Base-by-base conservation (phyloP, 768 basidiomycete genomes). In the Dioszegia crocea region DNA sequence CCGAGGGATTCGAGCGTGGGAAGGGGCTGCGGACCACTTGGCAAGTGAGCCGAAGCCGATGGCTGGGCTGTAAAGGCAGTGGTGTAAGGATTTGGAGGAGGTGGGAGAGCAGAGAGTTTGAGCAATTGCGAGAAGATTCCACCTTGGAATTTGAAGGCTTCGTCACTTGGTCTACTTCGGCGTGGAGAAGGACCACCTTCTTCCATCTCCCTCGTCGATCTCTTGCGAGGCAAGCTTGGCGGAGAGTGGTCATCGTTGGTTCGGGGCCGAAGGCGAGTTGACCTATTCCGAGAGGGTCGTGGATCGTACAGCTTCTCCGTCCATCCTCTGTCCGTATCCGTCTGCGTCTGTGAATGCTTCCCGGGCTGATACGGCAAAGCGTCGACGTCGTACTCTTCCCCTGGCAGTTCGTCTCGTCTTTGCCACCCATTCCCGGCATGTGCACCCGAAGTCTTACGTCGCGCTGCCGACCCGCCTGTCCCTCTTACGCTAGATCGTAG, bases 111-210 rank as follows among this genome's bases (percentile, higher is more conserved):
- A 8, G 51, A 53, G 19, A 71, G 40, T n/a, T 65, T 58, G 3
- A 71, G 56, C 10, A 71, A 52, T 27, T 68, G 65, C 14, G 62
- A 64, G 49, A 71, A 68, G 21, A 71, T 64, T 26, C 69, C 69
- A 8, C 69, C 69, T 56, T 70, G 65, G 2, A 65, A 62, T 4
- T 60, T 49, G 36, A 65, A 65, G 0, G 60, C 49, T 26, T 27
- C 36, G 16, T 65, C 65, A 47, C 65, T 60, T 26, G 52, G 6
- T 9, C 45, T 23, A 4, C 17, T 38, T n/a, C 4, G 49, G 29
- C 19, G 17, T 4, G 19, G 36, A 16, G 3, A 5, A 4, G 3
- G 26, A 4, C 27, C 9, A 9, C 51, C 51, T 17, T 38, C 66
- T 47, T 71, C 69, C 19, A 71, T 45, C 26, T 71, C 65, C 14